phyloP scores from a whole-genome alignment of 805 yeast species.

The Kurtzmaniella fragi region DNA sequence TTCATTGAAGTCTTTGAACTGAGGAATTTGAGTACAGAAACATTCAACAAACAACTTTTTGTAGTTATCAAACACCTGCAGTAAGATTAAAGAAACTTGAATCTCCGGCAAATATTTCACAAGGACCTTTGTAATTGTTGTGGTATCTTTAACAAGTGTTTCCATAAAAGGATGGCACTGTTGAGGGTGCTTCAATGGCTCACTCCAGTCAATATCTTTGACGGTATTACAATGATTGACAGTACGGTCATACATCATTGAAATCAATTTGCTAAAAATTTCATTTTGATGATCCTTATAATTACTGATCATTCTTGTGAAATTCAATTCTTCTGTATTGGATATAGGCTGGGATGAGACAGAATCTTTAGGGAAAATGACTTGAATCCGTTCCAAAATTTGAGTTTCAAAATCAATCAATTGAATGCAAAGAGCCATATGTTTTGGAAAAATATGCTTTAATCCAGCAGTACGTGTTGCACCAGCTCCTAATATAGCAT shows the following conservation, averaged over 20 bases:
- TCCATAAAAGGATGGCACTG: conserved; percentile 63
- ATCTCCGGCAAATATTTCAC: conserved; percentile 51
- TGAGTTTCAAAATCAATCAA: conserved; percentile 44
- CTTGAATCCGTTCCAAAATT: conserved; percentile 29
- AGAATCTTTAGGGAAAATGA: conserved; percentile 7
- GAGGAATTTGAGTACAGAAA: conserved; percentile 43
- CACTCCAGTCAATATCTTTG: conserved; percentile 45
- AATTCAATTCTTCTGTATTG: conserved; percentile 22
- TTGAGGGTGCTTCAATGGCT: conserved; percentile 34
- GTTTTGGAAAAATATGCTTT: conserved; percentile 68
- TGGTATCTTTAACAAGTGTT: conserved; percentile 58
- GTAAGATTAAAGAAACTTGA: conserved; percentile 41
- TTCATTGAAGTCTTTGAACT: conserved; percentile 46
- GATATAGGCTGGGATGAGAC: conserved; percentile 1
- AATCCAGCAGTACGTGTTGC: conserved; percentile 73
- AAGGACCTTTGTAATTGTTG: conserved; percentile 57
- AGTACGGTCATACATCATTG: conserved; percentile 66
- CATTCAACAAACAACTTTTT: conserved; percentile 49
- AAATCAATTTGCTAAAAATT: conserved; percentile 57
- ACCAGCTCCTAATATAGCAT: conserved; percentile 67
- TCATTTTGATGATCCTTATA: conserved; percentile 61
- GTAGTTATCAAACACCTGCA: conserved; percentile 53
- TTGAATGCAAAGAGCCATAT: conserved; percentile 63
- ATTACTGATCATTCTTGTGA: conserved; percentile 26
- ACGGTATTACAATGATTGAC: conserved; percentile 46